Evolutionary conservation across 352 stramenopile genomes (phyloP), one percentile per base, ranked within the genome.

Genomic region (Phytophthora hybrid): DNA sequence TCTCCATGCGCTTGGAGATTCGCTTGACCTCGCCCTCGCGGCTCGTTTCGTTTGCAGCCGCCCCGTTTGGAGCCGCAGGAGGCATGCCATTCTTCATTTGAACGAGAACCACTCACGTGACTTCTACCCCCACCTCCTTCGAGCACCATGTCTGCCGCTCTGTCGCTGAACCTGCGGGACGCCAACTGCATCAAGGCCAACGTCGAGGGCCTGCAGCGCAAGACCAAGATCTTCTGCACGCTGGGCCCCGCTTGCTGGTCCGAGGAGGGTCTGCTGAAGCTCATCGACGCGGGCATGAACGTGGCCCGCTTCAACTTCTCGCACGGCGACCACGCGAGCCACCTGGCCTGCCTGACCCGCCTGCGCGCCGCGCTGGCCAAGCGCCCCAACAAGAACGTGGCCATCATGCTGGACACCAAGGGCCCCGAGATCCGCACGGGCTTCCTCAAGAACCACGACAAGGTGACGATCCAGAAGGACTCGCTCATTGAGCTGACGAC

Each of bases 261-360:
- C 44, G 93, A 99, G 37, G 91, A 97, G 56, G 95, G 77, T 57
- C 85, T 99, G 39, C 94, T 95, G 26, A 64, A 93, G 52, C 76
- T 92, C 51, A 89, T 92, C 59, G 84, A 92, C 67, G 81, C 79
- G 52, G 97, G 97, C 72, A 98, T 99, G 93, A 97, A 95, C 69
- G 88, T 99, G 16, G 98, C 98, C 81, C 89, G 98, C 49, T 87
- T 99, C 65, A 99, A 99, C 84, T 99, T 99, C 23, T 26, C 23
- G 23, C 23, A 26, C 23, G 23, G 23, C 23, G 23, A 26, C 23
- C 23, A 26, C 23, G 23, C 23, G 23, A 26, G 23, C 23, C 23
- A 26, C 23, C 23, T 26, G 23, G 23, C 23, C 23, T 26, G 23
- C 23, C 23, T 26, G 23, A 26, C 23, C 23, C 23, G 23, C 23